Evolutionary conservation across 495 filamentous ascomycete species (phyloP).

Genomic region (Podospora appendiculata): DNA sequence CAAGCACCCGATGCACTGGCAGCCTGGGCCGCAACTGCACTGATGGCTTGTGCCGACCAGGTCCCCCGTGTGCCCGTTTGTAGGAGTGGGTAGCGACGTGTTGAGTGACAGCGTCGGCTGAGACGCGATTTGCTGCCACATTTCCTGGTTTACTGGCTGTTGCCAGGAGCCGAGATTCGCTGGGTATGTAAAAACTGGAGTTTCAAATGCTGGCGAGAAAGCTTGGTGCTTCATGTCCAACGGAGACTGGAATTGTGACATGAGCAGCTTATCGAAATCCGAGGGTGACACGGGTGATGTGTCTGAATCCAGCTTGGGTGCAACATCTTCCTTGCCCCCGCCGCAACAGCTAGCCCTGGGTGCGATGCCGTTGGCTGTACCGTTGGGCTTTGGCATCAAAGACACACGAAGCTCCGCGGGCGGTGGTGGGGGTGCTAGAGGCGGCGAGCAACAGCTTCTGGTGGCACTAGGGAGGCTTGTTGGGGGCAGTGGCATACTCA

Average conservation of each 20-base stretch:
- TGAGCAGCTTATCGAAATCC: slow-evolving; percentile 1
- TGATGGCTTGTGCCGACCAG: slow-evolving; percentile 32
- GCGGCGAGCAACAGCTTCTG: slow-evolving; percentile 3
- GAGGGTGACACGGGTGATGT: slow-evolving; percentile 2
- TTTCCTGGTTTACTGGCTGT: slow-evolving; percentile 31
- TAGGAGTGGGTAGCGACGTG: background rate
- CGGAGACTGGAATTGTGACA: slow-evolving; percentile 11
- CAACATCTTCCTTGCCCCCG: slow-evolving; percentile 5
- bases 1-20: slow-evolving; percentile 61
- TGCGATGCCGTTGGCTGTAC: slow-evolving; percentile 1
- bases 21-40: slow-evolving; percentile 59
- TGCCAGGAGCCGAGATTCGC: slow-evolving; percentile 34
- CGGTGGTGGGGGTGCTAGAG: background rate
- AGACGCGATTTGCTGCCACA: slow-evolving; percentile 24
- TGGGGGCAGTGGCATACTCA: background rate
- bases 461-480: slow-evolving; percentile 3
- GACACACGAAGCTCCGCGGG: slow-evolving; percentile 1
- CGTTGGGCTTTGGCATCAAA: slow-evolving; percentile 1
- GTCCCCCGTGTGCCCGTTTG: slow-evolving; percentile 8
- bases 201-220: slow-evolving; percentile 6
- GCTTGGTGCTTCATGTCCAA: slow-evolving; percentile 9
- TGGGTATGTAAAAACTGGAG: slow-evolving; percentile 29
- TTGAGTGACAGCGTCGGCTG: slow-evolving; percentile 11
- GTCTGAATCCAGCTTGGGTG: background rate
- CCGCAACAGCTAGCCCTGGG: slow-evolving; percentile 8